Conservation (phyloP, 1,284 basidiomycete species). For the Butyriboletus regius region DNA sequence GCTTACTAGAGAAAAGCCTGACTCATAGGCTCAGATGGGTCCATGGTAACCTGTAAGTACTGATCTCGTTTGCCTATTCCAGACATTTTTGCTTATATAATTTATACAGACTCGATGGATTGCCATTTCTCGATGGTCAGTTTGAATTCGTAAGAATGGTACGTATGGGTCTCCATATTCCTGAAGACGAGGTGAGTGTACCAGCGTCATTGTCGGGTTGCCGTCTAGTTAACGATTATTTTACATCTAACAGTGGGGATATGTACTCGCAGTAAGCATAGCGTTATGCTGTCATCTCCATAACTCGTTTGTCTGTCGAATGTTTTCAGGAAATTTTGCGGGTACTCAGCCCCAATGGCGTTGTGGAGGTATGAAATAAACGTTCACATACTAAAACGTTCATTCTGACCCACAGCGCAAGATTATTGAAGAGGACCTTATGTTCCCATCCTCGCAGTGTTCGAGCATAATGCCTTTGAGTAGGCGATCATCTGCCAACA, state of each 20-base stretch:
- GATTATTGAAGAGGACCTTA: slow-evolving; percentile 65
- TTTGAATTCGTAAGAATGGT: slow-evolving; percentile 63
- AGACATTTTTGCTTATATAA: slow-evolving; percentile 10
- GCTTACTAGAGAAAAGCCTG: slow-evolving; percentile 33
- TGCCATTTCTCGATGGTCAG: slow-evolving; percentile 50
- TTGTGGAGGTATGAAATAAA: slow-evolving; percentile 49
- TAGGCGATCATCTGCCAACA: slow-evolving; percentile 17
- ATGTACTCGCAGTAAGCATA: slow-evolving; percentile 42
- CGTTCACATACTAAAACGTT: not conserved
- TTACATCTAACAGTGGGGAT: slow-evolving; percentile 40
- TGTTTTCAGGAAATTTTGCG: slow-evolving; percentile 53
- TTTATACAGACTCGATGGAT: slow-evolving; percentile 46
- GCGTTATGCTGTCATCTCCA: slow-evolving; percentile 5
- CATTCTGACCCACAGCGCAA: slow-evolving; percentile 25
- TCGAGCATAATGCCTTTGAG: slow-evolving; percentile 9
- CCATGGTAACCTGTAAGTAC: slow-evolving; percentile 55
- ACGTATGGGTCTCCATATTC: slow-evolving; percentile 57
- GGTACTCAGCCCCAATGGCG: slow-evolving; percentile 52
- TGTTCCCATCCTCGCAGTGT: slow-evolving; percentile 49
- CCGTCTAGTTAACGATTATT: slow-evolving; percentile 4
- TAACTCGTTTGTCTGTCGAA: slow-evolving; percentile 9
- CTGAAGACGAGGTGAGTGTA: slow-evolving; percentile 57
- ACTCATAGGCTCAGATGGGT: slow-evolving; percentile 55
- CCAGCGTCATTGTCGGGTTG: not conserved
- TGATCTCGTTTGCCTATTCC: not conserved